Evolutionary conservation across 352 stramenopile species (phyloP).

Genomic region (Pythium vanterpoolii): DNA sequence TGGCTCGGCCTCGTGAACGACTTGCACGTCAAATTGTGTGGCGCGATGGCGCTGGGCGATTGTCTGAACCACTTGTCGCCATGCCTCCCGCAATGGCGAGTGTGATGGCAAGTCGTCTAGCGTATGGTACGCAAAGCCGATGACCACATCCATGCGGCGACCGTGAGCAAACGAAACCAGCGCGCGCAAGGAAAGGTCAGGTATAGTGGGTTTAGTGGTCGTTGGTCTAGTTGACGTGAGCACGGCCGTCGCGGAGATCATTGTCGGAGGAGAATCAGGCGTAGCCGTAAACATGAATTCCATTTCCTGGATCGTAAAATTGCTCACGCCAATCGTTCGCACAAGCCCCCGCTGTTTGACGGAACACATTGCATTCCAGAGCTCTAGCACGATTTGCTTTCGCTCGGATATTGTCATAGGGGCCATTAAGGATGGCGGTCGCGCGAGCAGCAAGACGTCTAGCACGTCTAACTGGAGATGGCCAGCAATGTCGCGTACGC

Average conservation of each 20-base stretch:
- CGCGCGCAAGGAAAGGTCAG: neutral
- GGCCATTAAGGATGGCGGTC: conserved; percentile 4
- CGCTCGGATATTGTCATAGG: conserved; percentile 23
- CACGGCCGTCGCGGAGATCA: conserved; percentile 20
- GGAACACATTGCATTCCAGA: conserved; percentile 41
- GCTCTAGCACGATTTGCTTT: conserved; percentile 42
- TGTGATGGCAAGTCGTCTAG: conserved; percentile 24
- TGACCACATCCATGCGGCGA: conserved; percentile 39
- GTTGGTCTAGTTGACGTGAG: neutral
- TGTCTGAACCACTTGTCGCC: conserved; percentile 25
- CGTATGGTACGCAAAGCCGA: conserved; percentile 29
- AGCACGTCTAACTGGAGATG: conserved; percentile 36
- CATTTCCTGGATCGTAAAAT: conserved; percentile 47
- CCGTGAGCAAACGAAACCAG: conserved; percentile 40
- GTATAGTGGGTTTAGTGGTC: neutral
- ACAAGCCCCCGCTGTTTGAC: conserved; percentile 36
- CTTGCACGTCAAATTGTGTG: conserved; percentile 34
- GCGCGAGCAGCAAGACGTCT: conserved; percentile 42
- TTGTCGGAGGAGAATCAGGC: conserved; percentile 23
- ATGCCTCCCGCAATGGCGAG: conserved; percentile 20
- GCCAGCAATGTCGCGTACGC: conserved; percentile 29
- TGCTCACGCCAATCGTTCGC: conserved; percentile 37
- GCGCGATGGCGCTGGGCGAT: conserved; percentile 34
- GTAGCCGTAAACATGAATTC: conserved; percentile 48
- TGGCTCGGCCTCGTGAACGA: conserved; percentile 41